These are phyloP conservation scores for Dendrothele bispora DNA, from an alignment of 768 basidiomycete species.

Conservation along the genomic window DNA sequence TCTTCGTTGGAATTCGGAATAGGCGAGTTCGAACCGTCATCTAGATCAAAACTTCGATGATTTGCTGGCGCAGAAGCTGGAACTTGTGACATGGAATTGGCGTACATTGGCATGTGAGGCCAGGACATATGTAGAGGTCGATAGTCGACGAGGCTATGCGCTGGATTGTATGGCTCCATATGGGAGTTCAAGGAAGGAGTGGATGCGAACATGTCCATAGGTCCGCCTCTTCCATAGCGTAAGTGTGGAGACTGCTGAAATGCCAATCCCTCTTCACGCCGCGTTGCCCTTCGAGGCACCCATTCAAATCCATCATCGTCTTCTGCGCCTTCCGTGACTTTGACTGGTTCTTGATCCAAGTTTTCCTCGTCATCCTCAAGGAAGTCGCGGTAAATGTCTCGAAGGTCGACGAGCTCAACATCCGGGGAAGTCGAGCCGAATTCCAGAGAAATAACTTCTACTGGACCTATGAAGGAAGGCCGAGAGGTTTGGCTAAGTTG, in stretches of 20 bases:
- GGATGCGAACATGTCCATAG: conserved; percentile 59
- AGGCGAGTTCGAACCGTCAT: too few relatives aligned
- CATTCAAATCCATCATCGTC: conserved; percentile 84
- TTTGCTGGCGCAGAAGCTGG: conserved; percentile 29
- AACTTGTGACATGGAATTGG: conserved; percentile 33
- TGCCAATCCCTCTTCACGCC: conserved; percentile 54
- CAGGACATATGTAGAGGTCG: conserved; percentile 26
- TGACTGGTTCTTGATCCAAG: conserved; percentile 47
- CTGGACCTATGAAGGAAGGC: conserved; percentile 95
- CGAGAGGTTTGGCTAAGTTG: conserved; percentile 69
- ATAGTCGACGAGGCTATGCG: conserved; percentile 38
- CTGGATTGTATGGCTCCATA: conserved; percentile 44
- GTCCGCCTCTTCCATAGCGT: conserved; percentile 59
- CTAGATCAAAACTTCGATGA: background rate
- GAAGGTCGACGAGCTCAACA: conserved; percentile 86
- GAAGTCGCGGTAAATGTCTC: conserved; percentile 94
- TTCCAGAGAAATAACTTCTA: conserved; percentile 81
- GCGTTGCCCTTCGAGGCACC: conserved; percentile 67
- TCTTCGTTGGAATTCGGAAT: too few relatives aligned
- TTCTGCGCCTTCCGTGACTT: conserved; percentile 49
- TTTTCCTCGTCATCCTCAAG: conserved; percentile 80
- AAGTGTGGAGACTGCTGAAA: conserved; percentile 77
- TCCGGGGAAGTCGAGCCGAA: conserved; percentile 85
- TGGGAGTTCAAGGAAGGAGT: conserved; percentile 46
- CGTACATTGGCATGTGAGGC: conserved; percentile 26